These are phyloP conservation scores for Talaromyces islandicus DNA, from an alignment of 2,329 filamentous ascomycete species.

Conservation along the genomic window DNA sequence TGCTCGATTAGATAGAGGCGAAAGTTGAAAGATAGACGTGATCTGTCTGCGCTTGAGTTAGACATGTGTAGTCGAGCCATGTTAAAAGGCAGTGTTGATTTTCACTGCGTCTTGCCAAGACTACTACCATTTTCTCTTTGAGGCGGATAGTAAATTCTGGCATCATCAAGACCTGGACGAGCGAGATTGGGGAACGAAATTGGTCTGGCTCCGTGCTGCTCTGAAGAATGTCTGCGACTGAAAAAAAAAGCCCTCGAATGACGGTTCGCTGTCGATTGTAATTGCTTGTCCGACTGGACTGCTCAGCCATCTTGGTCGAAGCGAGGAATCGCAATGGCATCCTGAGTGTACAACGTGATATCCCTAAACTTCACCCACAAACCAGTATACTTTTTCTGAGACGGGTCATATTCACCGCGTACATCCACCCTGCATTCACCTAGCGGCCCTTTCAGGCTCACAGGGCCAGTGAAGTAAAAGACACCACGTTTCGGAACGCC, in stretches of 20 bases:
- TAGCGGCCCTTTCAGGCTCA: conserved; percentile 26
- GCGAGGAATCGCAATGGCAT: conserved; percentile 17
- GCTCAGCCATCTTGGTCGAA: neutral
- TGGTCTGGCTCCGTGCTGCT: neutral
- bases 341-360: conserved; percentile 22
- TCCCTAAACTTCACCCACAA: conserved; percentile 28
- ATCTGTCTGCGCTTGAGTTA: neutral
- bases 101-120: neutral
- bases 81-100: neutral
- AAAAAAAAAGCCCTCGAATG: too few relatives aligned
- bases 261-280: neutral
- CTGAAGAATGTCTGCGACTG: neutral
- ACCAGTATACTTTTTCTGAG: conserved; percentile 21
- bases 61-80: neutral
- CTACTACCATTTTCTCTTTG: neutral
- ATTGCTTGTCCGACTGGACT: neutral
- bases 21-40: neutral
- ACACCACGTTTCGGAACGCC: conserved; percentile 23
- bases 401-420: conserved; percentile 30
- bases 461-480: conserved; percentile 28
- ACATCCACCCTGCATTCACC: conserved; percentile 32
- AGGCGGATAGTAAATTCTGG: neutral
- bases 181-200: neutral
- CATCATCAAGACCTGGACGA: neutral
- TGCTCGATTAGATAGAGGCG: too few relatives aligned